Evolutionary conservation across 805 yeast genomes (phyloP).

Genomic region (Starmerella bombicola): DNA sequence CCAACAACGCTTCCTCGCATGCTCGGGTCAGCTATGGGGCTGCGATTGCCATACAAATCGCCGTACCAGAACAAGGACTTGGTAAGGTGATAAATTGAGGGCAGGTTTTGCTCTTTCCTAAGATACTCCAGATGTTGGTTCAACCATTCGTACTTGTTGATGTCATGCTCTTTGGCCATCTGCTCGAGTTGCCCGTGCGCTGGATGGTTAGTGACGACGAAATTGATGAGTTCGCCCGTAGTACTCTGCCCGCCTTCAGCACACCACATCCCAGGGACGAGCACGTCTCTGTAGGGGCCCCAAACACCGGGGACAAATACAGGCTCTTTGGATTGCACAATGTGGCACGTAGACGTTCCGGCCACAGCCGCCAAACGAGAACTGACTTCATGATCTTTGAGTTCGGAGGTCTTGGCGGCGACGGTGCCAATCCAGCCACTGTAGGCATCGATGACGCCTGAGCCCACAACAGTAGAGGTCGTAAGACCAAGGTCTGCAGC

Average conservation of each 20-base stretch:
- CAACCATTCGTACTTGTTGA: constrained; percentile 70
- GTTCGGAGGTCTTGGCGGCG: constrained; percentile 59
- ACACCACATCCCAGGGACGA: constrained; percentile 83
- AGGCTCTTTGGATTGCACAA: constrained; percentile 71
- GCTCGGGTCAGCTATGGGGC: constrained; percentile 90
- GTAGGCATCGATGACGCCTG: constrained; percentile 95
- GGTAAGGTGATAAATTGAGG: constrained; percentile 70
- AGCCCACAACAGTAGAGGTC: constrained; percentile 69
- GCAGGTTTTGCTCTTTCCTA: constrained; percentile 41
- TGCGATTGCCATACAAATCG: constrained; percentile 90
- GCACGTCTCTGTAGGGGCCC: constrained; percentile 95
- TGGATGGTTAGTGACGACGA: constrained; percentile 78
- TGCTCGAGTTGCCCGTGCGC: constrained; percentile 62
- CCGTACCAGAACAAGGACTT: constrained; percentile 86
- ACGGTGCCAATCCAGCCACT: constrained; percentile 99
- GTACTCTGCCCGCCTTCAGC: constrained; percentile 99
- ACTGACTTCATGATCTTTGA: constrained; percentile 36
- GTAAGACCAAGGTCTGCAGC: constrained; percentile 79
- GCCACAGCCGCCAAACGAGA: constrained; percentile 96
- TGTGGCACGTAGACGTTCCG: constrained; percentile 95
- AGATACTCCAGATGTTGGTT: constrained; percentile 63
- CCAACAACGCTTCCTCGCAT: constrained; percentile 93
- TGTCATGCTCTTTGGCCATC: constrained; percentile 46
- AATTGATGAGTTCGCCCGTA: constrained; percentile 88
- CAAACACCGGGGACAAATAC: constrained; percentile 92